A percentile compares a stretch with the other conserved stretches of the same genome.
Conservation (phyloP, 2,329 filamentous ascomycete genomes). For the Monosporascus sp. region DNA sequence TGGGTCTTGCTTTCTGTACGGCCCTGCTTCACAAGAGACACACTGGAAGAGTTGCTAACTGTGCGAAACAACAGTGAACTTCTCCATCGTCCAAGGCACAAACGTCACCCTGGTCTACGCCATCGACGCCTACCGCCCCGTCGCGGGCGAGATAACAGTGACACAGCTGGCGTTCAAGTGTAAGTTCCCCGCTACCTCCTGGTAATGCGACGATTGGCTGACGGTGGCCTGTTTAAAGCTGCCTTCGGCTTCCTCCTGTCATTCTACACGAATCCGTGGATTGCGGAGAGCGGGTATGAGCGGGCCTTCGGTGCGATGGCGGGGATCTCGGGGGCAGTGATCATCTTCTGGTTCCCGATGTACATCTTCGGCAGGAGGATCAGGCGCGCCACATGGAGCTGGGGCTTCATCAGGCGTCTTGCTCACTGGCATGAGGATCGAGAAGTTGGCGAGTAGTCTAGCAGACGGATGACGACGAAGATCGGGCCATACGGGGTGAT, state of each 20-base stretch:
- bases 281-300: slow-evolving; percentile 42
- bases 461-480: no score
- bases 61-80: slow-evolving; percentile 36
- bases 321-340: slow-evolving; percentile 41
- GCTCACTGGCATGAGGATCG: slow-evolving; percentile 45
- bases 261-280: slow-evolving; percentile 57
- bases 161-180: slow-evolving; percentile 51
- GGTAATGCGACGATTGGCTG: background rate
- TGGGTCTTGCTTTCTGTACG: slow-evolving; percentile 48
- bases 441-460: slow-evolving; percentile 45
- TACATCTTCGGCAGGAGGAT: slow-evolving; percentile 47
- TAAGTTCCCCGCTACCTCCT: slow-evolving; percentile 18
- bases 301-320: slow-evolving; percentile 53
- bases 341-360: slow-evolving; percentile 44
- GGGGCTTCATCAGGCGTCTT: slow-evolving; percentile 39
- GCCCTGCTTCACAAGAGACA: background rate
- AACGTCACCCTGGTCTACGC: slow-evolving; percentile 52
- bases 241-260: slow-evolving; percentile 53
- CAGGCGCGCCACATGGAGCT: slow-evolving; percentile 41
- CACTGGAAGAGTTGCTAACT: background rate
- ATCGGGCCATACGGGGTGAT: no score
- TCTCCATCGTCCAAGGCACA: slow-evolving; percentile 49
- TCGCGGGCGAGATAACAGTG: slow-evolving; percentile 50
- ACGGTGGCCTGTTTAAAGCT: slow-evolving; percentile 23
- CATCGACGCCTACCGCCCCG: slow-evolving; percentile 52